Base-by-base conservation (phyloP, 306 rosid species). In the Citrullus mucosospermus region DNA sequence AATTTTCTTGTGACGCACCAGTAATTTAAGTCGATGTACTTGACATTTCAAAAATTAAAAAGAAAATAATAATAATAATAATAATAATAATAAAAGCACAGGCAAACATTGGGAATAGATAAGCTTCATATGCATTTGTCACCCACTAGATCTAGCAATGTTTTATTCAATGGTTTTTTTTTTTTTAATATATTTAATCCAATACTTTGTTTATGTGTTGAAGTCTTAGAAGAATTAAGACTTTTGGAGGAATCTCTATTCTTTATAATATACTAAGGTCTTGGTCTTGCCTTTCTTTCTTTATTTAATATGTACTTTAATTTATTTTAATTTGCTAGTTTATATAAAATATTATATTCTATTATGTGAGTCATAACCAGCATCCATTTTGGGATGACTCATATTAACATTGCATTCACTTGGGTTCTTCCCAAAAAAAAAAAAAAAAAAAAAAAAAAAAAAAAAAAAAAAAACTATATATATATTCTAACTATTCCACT, bases 51-150 rank as follows among this genome's bases (percentile, higher is more conserved):
- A 32, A 32, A 32, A 32, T 32, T 48, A 48, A 12, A 48, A 48
- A 48, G 16, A 12, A 53, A 14, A 53, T 15, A 9, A 11, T 46
- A 46, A 46, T 10, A 34, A 65, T 59, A 59, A 4, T n/a, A n/a
- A n/a, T 59, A 32, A 18, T 17, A 32, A 32, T 14, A 15, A 54
- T 22, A 20, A 44, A 70, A 12, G 12, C 20, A 71, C 10, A 71
- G 41, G 41, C 25, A 48, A 25, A 48, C 77, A 48, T 71, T 71
- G 77, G 77, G 77, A 71, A 25, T 51, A 48, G 77, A 50, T 71
- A 71, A 71, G 77, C 15, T 28, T 71, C 77, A 71, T 69, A 69
- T 71, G 77, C 77, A 71, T 71, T 68, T n/a, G 75, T 68, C 53
- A 20, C 54, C 75, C 75, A 68, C 53, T 68, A 69, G 54, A 41